These are phyloP conservation scores for Microthyrium microscopicum DNA, from an alignment of 2,329 filamentous ascomycete species.

Conservation along the genomic window DNA sequence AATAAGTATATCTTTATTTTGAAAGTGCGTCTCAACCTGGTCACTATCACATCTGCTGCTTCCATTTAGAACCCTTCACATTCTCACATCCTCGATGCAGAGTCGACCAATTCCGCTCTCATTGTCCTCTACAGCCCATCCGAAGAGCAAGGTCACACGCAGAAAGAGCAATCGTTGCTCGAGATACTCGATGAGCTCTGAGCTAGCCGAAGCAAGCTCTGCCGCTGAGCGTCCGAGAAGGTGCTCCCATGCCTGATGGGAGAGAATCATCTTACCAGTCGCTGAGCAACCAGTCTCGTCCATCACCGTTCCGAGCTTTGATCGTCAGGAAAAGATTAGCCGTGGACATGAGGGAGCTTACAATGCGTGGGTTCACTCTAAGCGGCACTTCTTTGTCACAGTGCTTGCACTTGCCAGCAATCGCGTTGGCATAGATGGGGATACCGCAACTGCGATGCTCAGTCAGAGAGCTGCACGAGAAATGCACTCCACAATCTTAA, in stretches of 20 bases:
- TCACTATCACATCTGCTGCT: too few species aligned
- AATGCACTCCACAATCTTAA: background rate
- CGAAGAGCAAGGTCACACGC: slow-evolving; percentile 38
- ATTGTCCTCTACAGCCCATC: slow-evolving; percentile 27
- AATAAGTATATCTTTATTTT: too few species aligned
- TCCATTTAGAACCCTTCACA: too few species aligned
- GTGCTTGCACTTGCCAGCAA: slow-evolving; percentile 22
- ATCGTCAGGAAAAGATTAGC: background rate
- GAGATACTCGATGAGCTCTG: slow-evolving; percentile 28
- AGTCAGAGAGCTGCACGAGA: too few species aligned
- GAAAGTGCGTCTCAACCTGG: too few species aligned
- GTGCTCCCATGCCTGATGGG: slow-evolving; percentile 34
- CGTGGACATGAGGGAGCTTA: slow-evolving; percentile 10
- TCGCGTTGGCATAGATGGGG: slow-evolving; percentile 35
- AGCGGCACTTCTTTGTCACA: slow-evolving; percentile 22
- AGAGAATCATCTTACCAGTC: slow-evolving; percentile 37
- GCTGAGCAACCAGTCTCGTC: slow-evolving; percentile 40
- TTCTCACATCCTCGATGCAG: slow-evolving; percentile 18
- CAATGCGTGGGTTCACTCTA: slow-evolving; percentile 25
- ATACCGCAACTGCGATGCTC: slow-evolving; percentile 38
- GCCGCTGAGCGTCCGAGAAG: slow-evolving; percentile 28
- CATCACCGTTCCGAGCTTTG: slow-evolving; percentile 24
- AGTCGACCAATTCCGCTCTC: slow-evolving; percentile 12
- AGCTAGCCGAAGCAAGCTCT: slow-evolving; percentile 24
- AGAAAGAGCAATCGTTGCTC: slow-evolving; percentile 36